Percentiles rank a stretch among this genome's conserved stretches.
Evolutionary conservation across 331 rosid genomes (phyloP).

Genomic region (Stylosanthes scabra): DNA sequence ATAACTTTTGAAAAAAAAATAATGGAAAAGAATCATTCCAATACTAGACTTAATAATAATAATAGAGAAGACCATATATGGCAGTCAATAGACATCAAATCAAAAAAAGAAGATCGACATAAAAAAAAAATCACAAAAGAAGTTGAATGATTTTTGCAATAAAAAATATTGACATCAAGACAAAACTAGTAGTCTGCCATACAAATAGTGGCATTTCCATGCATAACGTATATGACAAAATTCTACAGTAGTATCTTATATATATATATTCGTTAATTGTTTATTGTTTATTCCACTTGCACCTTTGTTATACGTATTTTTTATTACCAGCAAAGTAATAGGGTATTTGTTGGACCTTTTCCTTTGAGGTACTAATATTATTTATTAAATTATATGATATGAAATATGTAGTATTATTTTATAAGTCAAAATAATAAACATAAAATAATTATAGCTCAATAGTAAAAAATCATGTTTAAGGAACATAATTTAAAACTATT

Average conservation of each 20-base stretch:
- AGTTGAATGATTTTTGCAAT: not conserved
- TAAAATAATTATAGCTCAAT: too few relatives aligned
- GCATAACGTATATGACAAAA: slow-evolving; percentile 21
- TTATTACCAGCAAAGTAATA: too few relatives aligned
- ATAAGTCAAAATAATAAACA: too few relatives aligned
- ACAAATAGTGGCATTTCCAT: slow-evolving; percentile 15
- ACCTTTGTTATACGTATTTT: not conserved
- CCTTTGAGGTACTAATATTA: too few relatives aligned
- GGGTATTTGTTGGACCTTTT: too few relatives aligned
- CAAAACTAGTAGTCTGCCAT: slow-evolving; percentile 6
- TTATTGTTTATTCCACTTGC: not conserved
- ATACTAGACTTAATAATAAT: too few relatives aligned
- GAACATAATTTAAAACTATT: too few relatives aligned
- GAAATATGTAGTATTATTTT: too few relatives aligned
- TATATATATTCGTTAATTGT: not conserved
- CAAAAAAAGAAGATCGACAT: not conserved
- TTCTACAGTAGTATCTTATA: slow-evolving; percentile 1
- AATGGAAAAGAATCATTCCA: too few relatives aligned
- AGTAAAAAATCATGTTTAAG: too few relatives aligned
- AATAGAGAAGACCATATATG: not conserved
- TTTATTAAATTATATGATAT: too few relatives aligned
- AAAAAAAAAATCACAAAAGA: not conserved
- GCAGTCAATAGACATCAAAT: not conserved
- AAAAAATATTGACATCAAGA: not conserved
- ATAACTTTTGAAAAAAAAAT: too few relatives aligned